Base-by-base conservation (phyloP, 768 basidiomycete species). In the Hebeloma cylindrosporum region DNA sequence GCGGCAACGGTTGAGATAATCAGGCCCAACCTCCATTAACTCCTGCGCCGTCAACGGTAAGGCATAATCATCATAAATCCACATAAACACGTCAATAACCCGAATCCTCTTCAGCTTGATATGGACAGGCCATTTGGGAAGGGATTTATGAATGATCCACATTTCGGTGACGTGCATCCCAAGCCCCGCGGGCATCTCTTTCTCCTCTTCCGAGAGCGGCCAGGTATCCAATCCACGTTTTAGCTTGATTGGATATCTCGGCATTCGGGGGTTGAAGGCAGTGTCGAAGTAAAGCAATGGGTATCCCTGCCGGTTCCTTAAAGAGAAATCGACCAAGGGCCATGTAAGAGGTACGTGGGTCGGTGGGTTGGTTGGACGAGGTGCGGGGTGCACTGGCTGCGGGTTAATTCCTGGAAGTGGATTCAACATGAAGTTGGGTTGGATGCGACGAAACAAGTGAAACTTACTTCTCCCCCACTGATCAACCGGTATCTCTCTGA, bases 71-170 rank as follows among this genome's bases (percentile, higher is more conserved):
- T 75, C 69, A 54, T 78, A 73, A 20, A 86, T 81, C 7, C 72
- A 76, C 42, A 73, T 60, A 56, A 83, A 81, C 25, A 86, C 71
- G 40, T 85, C 82, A 17, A 75, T 68, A 53, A 79, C 76, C 10
- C 73, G 63, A 43, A 84, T 66, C 7, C 74, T 67, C 42, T 71
- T 48, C 31, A 65, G 62, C 52, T 48, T 47, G 45, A 80, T 70
- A 41, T 70, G 51, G 28, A 80, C 63, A 4, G 67, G 63, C 61
- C 72, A 73, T 28, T 48, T 43, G 26, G 68, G 55, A 52, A 68
- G 67, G 27, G 57, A 59, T n/a, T 47, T 60, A 48, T 76, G 75
- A 14, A 62, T 49, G 56, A 83, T 75, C 46, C 64, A 59, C 70
- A 82, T 80, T 45, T 78, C 72, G 3, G 67, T 71, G 43, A 79